These are phyloP conservation scores for Colletotrichum simmondsii DNA, from an alignment of 2,329 filamentous ascomycete genomes.

Conservation along the genomic window DNA sequence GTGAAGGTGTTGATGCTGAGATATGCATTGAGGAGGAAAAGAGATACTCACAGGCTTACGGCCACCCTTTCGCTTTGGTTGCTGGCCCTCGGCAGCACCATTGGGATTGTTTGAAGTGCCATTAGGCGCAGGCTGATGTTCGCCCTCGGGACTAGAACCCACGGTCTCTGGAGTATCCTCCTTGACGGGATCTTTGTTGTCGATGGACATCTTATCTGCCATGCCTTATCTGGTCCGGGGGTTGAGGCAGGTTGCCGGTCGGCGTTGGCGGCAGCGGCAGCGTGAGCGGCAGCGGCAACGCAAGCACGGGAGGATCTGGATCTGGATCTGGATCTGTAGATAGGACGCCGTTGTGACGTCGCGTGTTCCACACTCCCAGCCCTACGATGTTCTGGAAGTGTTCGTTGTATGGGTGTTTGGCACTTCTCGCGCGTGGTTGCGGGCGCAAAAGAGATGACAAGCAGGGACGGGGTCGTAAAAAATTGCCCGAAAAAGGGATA, in stretches of 20 bases:
- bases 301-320: constrained; percentile 23
- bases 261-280: constrained; percentile 50
- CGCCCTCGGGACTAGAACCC: constrained; percentile 69
- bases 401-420: constrained; percentile 47
- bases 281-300: neutral
- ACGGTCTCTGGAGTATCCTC: constrained; percentile 72
- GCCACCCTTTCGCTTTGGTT: constrained; percentile 95
- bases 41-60: constrained; percentile 90
- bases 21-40: neutral
- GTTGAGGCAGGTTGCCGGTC: constrained; percentile 38
- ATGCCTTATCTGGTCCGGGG: constrained; percentile 57
- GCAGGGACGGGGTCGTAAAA: constrained; percentile 40
- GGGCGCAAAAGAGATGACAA: constrained; percentile 45
- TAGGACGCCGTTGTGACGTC: constrained; percentile 49
- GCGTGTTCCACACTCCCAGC: constrained; percentile 38
- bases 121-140: constrained; percentile 49
- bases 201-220: constrained; percentile 76
- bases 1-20: constrained; percentile 11
- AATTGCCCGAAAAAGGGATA: constrained; percentile 37
- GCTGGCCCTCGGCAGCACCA: constrained; percentile 62
- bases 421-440: constrained; percentile 42
- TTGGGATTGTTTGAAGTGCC: constrained; percentile 44
- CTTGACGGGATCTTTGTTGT: constrained; percentile 66
- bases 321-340: constrained; percentile 32
- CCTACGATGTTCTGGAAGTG: constrained; percentile 38